Evolutionary conservation across 163 green algal genomes (phyloP), one percentile per base, ranked within the genome.

Genomic region (Coccomyxa subellipsoidea): DNA sequence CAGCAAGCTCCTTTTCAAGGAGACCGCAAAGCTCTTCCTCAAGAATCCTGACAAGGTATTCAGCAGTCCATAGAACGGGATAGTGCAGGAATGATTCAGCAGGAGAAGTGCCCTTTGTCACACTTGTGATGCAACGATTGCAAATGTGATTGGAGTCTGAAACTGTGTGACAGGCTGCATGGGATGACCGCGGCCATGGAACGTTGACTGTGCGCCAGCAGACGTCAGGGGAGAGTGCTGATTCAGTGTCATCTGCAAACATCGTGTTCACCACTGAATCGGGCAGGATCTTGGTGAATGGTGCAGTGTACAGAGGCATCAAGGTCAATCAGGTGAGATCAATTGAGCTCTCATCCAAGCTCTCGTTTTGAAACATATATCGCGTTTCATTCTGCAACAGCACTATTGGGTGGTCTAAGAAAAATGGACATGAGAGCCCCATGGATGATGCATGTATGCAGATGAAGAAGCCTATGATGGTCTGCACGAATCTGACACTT

Each of bases 231-330:
- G 54, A 27, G 37, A 81, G 40, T 7, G 21, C 73, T 31, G 29
- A 77, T 32, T 35, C 27, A 36, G 81, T 80, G 18, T 85, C 83
- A 34, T 73, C 66, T 73, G 66, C 66, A 32, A 73, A 73, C 54
- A 73, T 91, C 54, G 87, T 90, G 12, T 91, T 90, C 85, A 90
- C 87, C 27, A 87, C 80, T 4, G 81, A 87, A 53, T 85, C 84
- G 15, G 84, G 84, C 29, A 70, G 40, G 27, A 39, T 80, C 7
- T 27, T 80, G 40, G 38, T 80, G 9, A 80, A 80, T 71, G 76
- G 35, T 2, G 47, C 2, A 23, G 35, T 80, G 8, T 80, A 80
- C 76, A 80, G 71, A 39, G 40, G 39, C 27, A 34, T 80, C 21
- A 71, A 35, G 38, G 25, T 80, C 38, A 27, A 72, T 39, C 73